Percentiles rank a stretch among this genome's conserved stretches.
Conservation (phyloP, 768 basidiomycete species). For the Calocybe cyanea region DNA sequence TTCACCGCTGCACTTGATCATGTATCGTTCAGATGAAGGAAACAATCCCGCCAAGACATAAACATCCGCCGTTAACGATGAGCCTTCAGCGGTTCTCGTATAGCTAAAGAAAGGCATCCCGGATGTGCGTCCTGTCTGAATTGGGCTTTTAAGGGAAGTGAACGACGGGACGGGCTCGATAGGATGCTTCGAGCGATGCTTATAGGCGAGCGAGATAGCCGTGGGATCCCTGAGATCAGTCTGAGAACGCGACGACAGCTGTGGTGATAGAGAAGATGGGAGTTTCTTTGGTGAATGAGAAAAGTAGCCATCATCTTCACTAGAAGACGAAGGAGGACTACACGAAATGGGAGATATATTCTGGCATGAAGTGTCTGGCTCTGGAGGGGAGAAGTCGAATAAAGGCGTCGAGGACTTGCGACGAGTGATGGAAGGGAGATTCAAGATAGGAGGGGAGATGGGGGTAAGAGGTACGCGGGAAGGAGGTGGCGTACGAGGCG, state of each 20-base stretch:
- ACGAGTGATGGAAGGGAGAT: slow-evolving; percentile 1
- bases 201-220: slow-evolving; percentile 23
- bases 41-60: slow-evolving; percentile 66
- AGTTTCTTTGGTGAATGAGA: slow-evolving; percentile 51
- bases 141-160: slow-evolving; percentile 4
- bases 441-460: slow-evolving; percentile 8
- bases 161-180: slow-evolving; percentile 24
- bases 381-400: slow-evolving; percentile 13
- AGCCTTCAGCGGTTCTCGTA: slow-evolving; percentile 72
- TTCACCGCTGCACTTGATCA: slow-evolving; percentile 72
- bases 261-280: slow-evolving; percentile 29
- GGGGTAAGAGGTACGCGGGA: slow-evolving; percentile 8
- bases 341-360: slow-evolving; percentile 8
- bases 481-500: slow-evolving; percentile 20
- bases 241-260: slow-evolving; percentile 39
- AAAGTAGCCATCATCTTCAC: slow-evolving; percentile 56
- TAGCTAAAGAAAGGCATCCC: slow-evolving; percentile 78
- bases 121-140: slow-evolving; percentile 8
- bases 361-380: neutral
- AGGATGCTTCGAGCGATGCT: slow-evolving; percentile 34
- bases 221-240: slow-evolving; percentile 33
- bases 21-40: slow-evolving; percentile 64
- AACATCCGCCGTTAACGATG: slow-evolving; percentile 72
- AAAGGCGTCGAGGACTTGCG: slow-evolving; percentile 6
- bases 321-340: slow-evolving; percentile 24